Percentiles rank a stretch among this genome's conserved stretches.
phyloP scores from a whole-genome alignment of 768 basidiomycete genomes.

The Termitomyces sp. region DNA sequence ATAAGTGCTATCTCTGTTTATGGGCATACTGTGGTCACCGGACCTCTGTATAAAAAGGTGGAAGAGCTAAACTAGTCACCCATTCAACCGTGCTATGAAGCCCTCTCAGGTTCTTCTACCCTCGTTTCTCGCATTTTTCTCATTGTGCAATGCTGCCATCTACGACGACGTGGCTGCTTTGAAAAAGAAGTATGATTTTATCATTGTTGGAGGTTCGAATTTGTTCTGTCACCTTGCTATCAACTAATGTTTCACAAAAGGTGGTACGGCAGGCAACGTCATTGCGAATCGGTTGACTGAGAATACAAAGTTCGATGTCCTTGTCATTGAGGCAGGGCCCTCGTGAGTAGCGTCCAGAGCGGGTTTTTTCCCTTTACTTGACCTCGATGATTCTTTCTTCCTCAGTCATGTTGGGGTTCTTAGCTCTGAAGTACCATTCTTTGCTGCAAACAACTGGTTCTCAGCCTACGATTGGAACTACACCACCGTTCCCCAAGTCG shows the following conservation, averaged over 20 bases:
- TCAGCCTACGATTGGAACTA: conserved; percentile 31
- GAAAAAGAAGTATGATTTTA: conserved; percentile 17
- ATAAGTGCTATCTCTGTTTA: not conserved
- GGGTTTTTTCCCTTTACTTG: not conserved
- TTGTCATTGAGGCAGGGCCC: conserved; percentile 17
- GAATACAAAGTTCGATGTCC: conserved; percentile 11
- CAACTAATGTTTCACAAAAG: not conserved
- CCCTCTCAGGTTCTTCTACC: not conserved
- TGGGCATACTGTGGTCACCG: not conserved
- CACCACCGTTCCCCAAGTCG: conserved; percentile 28
- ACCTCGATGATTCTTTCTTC: not conserved
- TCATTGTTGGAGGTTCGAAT: conserved; percentile 20
- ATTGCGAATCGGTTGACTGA: conserved; percentile 16
- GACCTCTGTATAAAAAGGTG: not conserved
- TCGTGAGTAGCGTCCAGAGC: conserved; percentile 8
- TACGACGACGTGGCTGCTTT: conserved; percentile 12
- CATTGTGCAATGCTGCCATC: conserved; percentile 2
- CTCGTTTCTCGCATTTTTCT: conserved; percentile 1
- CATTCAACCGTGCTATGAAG: not conserved
- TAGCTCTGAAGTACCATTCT: conserved; percentile 12
- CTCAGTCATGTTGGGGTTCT: conserved; percentile 16
- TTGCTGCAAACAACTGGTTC: conserved; percentile 8
- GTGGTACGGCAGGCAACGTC: conserved; percentile 19
- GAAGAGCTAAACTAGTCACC: not conserved
- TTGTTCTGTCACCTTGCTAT: not conserved